These are phyloP conservation scores for Colletotrichum euphorbiae DNA, from an alignment of 2,329 filamentous ascomycete species.

Conservation along the genomic window DNA sequence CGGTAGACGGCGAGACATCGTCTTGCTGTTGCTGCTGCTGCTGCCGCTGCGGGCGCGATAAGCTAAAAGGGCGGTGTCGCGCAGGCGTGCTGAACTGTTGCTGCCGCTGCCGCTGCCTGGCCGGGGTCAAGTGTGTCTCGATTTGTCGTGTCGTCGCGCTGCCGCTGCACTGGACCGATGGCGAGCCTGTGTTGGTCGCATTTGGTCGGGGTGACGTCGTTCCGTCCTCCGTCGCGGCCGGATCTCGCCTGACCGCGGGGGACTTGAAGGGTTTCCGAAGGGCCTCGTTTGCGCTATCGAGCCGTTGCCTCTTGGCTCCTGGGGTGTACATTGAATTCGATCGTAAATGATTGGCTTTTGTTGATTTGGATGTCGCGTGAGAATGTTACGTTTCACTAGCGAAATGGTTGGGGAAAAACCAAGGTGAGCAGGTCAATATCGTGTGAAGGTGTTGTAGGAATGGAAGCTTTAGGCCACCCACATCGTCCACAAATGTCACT, in stretches of 20 bases:
- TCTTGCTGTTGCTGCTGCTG: neutral
- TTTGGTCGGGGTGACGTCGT: neutral
- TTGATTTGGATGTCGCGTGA: too few relatives aligned
- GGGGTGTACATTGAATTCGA: slow-evolving; percentile 29
- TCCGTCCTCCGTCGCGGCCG: neutral
- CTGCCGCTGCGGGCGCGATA: slow-evolving; percentile 9
- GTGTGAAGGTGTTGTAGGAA: too few relatives aligned
- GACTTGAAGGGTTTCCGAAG: slow-evolving; percentile 40
- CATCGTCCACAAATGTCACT: too few relatives aligned
- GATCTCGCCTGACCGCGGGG: slow-evolving; percentile 25
- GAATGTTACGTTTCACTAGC: too few relatives aligned
- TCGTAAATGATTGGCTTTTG: too few relatives aligned
- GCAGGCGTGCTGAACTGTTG: slow-evolving; percentile 7
- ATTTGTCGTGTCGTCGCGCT: neutral
- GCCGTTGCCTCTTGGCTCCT: slow-evolving; percentile 37
- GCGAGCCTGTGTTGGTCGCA: neutral
- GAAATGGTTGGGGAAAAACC: too few relatives aligned
- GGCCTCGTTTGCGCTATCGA: slow-evolving; percentile 37
- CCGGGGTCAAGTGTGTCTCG: neutral
- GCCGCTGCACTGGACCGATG: neutral
- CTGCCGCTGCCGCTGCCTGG: neutral
- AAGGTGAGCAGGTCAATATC: neutral
- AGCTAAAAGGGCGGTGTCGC: slow-evolving; percentile 21
- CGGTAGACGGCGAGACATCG: slow-evolving; percentile 2
- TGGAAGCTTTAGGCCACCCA: too few relatives aligned